phyloP scores from a whole-genome alignment of 345 rosid genomes.

The Brassica incana region DNA sequence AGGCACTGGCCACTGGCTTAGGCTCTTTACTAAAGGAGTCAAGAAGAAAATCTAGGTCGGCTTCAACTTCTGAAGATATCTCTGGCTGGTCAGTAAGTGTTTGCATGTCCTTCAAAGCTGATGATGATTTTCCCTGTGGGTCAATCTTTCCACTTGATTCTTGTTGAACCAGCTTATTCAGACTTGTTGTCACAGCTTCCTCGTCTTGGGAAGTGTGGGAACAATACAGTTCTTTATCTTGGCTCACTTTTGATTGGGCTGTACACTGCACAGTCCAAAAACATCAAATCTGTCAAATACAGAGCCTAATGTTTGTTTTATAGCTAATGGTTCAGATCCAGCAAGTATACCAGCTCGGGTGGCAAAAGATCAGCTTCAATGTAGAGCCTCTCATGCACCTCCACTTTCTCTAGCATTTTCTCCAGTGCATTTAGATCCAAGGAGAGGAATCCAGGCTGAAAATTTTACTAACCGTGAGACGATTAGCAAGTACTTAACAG shows the following conservation, averaged over 20 bases:
- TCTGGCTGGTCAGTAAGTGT: slow-evolving; percentile 8
- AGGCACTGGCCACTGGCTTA: background rate
- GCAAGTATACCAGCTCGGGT: slow-evolving; percentile 51
- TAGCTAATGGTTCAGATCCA: background rate
- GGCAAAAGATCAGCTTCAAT: slow-evolving; percentile 74
- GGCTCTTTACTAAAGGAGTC: slow-evolving; percentile 44
- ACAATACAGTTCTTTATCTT: slow-evolving; percentile 15
- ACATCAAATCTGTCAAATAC: slow-evolving; percentile 12
- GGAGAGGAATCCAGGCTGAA: slow-evolving; percentile 64
- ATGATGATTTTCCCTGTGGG: background rate
- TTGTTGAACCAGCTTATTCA: background rate
- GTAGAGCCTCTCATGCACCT: slow-evolving; percentile 64
- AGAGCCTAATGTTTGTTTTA: background rate
- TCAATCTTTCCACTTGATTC: slow-evolving; percentile 26
- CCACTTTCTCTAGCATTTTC: slow-evolving; percentile 60
- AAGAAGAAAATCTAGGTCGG: slow-evolving; percentile 74
- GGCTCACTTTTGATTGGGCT: slow-evolving; percentile 25
- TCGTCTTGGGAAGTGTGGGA: background rate
- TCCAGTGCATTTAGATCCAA: slow-evolving; percentile 67
- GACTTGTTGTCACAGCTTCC: slow-evolving; percentile 29
- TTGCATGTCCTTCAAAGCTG: slow-evolving; percentile 22
- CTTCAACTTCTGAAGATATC: slow-evolving; percentile 50
- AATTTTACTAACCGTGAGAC: background rate
- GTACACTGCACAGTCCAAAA: slow-evolving; percentile 37
- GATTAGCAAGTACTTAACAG: background rate